Conservation (phyloP, 1,284 basidiomycete species). For the Boletellus deceptivus region DNA sequence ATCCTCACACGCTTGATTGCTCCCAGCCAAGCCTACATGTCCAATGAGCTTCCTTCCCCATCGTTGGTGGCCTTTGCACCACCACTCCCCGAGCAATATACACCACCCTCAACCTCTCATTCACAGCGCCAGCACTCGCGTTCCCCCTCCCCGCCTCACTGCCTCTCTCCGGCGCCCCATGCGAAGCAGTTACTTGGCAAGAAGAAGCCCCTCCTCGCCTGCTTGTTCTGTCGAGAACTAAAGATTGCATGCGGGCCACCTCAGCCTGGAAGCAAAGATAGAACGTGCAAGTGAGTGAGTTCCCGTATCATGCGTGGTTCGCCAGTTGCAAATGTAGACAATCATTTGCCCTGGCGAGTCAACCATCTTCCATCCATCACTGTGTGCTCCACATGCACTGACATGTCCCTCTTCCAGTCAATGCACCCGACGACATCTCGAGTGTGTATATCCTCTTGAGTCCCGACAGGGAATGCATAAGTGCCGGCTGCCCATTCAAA, state of each 20-base stretch:
- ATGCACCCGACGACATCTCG: constrained; percentile 55
- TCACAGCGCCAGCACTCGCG: constrained; percentile 22
- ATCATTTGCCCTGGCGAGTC: neutral
- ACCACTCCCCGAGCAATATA: constrained; percentile 13
- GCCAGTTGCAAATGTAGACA: constrained; percentile 5
- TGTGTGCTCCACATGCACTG: constrained; percentile 18
- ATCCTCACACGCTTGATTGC: neutral
- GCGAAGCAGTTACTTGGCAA: constrained; percentile 33
- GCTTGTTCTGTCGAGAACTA: constrained; percentile 58
- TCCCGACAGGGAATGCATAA: constrained; percentile 59
- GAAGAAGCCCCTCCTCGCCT: constrained; percentile 53
- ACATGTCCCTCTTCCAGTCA: constrained; percentile 43
- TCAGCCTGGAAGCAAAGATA: constrained; percentile 45
- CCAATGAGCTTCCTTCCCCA: constrained; percentile 11
- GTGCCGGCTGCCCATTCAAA: too few species aligned
- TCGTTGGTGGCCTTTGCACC: constrained; percentile 6
- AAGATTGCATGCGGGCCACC: constrained; percentile 66
- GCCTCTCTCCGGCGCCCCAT: constrained; percentile 22
- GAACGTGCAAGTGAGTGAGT: constrained; percentile 59
- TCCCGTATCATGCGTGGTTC: neutral
- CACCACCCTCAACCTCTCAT: constrained; percentile 15
- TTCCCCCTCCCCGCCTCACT: constrained; percentile 24
- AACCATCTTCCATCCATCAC: constrained; percentile 17
- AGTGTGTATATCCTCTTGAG: constrained; percentile 59
- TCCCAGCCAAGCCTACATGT: constrained; percentile 15